These are phyloP conservation scores for Paramyrothecium roridum DNA, from an alignment of 2,329 filamentous ascomycete species.

Conservation along the genomic window DNA sequence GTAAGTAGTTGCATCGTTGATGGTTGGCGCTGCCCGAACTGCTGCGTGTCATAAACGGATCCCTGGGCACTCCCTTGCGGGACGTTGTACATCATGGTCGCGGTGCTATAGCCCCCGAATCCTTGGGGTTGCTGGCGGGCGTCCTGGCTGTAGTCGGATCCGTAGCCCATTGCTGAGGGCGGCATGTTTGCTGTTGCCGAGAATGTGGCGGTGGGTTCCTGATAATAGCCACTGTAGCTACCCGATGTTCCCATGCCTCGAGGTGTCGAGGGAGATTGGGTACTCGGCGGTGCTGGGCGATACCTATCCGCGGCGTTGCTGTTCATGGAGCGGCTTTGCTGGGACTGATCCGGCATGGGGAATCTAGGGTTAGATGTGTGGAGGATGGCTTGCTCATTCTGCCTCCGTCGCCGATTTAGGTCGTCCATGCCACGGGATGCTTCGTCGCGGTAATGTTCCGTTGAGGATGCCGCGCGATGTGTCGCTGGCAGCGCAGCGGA, in stretches of 20 bases:
- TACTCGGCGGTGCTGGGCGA: constrained; percentile 46
- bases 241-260: constrained; percentile 53
- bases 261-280: constrained; percentile 40
- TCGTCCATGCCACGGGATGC: constrained; percentile 72
- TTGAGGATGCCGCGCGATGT: constrained; percentile 60
- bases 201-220: constrained; percentile 49
- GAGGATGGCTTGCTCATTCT: constrained; percentile 69
- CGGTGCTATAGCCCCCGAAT: constrained; percentile 57
- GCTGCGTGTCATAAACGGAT: constrained; percentile 72
- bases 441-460: constrained; percentile 50
- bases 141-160: constrained; percentile 63
- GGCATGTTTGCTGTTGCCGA: constrained; percentile 53
- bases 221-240: constrained; percentile 59
- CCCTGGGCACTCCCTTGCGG: constrained; percentile 58
- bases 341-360: constrained; percentile 45
- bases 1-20: constrained; percentile 70
- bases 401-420: constrained; percentile 69
- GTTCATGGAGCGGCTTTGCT: constrained; percentile 34
- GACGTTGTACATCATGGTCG: constrained; percentile 78
- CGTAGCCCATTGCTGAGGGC: constrained; percentile 52
- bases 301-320: constrained; percentile 36
- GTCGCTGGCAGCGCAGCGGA: constrained; percentile 46
- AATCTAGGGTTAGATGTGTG: constrained; percentile 55
- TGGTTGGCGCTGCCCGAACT: constrained; percentile 73
- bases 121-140: constrained; percentile 52